Evolutionary conservation across 1,284 basidiomycete species (phyloP), one percentile per base, ranked within the genome.

Genomic region (Jaminaea rosea): DNA sequence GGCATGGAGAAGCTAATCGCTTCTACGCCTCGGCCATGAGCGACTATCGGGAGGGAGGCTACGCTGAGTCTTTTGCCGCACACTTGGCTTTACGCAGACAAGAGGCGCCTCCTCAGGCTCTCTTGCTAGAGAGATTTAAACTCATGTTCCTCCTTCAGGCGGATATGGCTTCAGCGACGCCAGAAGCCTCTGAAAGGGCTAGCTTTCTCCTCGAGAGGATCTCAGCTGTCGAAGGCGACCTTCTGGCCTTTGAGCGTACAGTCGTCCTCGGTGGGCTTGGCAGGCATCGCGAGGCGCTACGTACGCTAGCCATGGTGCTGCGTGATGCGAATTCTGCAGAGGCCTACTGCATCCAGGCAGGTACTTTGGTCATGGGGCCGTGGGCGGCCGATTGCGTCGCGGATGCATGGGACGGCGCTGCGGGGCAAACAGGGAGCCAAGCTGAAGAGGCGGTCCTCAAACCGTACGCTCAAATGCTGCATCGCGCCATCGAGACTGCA

Each of bases 241-340:
- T 23, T n/a, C 52, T 64, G 8, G 47, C 28, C 4, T 64, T 59
- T 44, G 65, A 67, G 47, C 56, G 56, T 5, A 60, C 65, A 4
- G 58, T 69, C 47, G 50, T 69, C 7, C 45, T 65, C 1, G 57
- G 61, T 46, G 62, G 61, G 24, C 53, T 69, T 1, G 58, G 59
- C 0, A 55, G 53, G n/a, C 50, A 63, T 26, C 26, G 50, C 4
- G 65, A 64, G 23, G 69, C 69, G 0, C 52, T 72, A 0, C 45
- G 50, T 4, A 13, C 63, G 28, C 55, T 72, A 0, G 69, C 67
- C 2, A 19, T 67, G 28, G 44, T 34, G 8, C 51, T 69, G 11
- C 44, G 59, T 11, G 69, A 72, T 26, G 58, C 60, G 26, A 61
- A 59, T 46, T 62, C 65, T 15, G 58, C 67, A 5, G 67, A 72